Evolutionary conservation across 2,329 filamentous ascomycete species (phyloP), one percentile per base, ranked within the genome.

Genomic region (Microsporum audouinii): DNA sequence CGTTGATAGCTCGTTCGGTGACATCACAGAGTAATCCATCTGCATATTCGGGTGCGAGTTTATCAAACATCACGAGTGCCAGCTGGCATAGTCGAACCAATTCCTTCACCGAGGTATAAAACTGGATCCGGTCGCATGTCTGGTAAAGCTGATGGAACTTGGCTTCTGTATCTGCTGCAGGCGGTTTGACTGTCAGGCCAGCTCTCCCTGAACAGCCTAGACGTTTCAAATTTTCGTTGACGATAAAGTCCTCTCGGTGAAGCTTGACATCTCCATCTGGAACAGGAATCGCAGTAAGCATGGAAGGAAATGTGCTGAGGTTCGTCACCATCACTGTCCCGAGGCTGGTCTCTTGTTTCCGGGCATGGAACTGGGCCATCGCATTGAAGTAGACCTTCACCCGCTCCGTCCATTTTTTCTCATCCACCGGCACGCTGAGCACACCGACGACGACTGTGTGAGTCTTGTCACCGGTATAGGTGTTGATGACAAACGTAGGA

Each of bases 251-350:
- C 61, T 89, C 86, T 27, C 89, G 83, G 69, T 96, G 86, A 68
- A 85, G 87, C 65, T 82, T 84, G 36, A 95, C 80, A 70, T 97
- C 89, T 7, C 94, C 94, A 60, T 89, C 88, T 0, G 91, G 91
- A 0, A 97, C 86, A 0, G 87, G 81, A 62, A 97, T 95, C n/a
- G 96, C 89, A 0, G 90, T 96, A 63, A 97, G 78, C 0, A 89
- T 88, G 0, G 91, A 96, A 2, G 94, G 92, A 65, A 99, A 96
- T 65, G 86, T 88, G 74, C 88, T 92, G 34, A 97, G 78, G 71
- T 96, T 96, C 3, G 94, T 97, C 62, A 96, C 87, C 88, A 96
- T 95, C 63, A 97, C 76, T 63, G 88, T 87, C 4, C 94, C 94
- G 12, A 95, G 76, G 1, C 83, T 80, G 0, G 92, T 96, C 59